phyloP scores from a whole-genome alignment of 352 stramenopile genomes.

The Pythium sukuiense region DNA sequence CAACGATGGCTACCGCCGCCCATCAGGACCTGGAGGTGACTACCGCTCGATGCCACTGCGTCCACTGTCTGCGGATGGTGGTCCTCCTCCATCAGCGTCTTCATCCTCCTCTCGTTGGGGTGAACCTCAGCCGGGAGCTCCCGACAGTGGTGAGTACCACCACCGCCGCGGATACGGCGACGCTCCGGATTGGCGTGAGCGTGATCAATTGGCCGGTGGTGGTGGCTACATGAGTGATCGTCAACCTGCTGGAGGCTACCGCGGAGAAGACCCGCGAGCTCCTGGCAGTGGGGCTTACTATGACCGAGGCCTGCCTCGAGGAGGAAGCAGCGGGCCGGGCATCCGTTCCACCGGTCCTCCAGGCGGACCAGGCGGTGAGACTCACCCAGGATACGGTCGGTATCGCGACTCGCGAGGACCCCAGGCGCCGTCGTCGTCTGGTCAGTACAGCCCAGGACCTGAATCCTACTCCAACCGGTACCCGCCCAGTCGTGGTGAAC shows the following conservation, averaged over 20 bases:
- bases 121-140: constrained; percentile 5
- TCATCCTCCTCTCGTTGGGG: constrained; percentile 20
- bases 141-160: constrained; percentile 14
- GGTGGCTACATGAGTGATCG: constrained; percentile 21
- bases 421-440: not conserved
- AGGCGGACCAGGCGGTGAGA: constrained; percentile 5
- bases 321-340: constrained; percentile 2
- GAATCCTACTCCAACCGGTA: constrained; percentile 28
- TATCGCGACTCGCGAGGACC: constrained; percentile 26
- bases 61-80: constrained; percentile 15
- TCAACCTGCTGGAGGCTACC: constrained; percentile 9
- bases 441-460: constrained; percentile 25
- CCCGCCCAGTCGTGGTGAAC: constrained; percentile 16
- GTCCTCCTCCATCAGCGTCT: not conserved
- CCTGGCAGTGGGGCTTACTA: constrained; percentile 24
- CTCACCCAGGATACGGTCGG: constrained; percentile 12
- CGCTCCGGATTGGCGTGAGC: constrained; percentile 22
- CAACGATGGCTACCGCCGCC: constrained; percentile 23
- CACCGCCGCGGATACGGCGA: constrained; percentile 21
- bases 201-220: constrained; percentile 17
- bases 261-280: constrained; percentile 15
- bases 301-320: constrained; percentile 18
- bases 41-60: constrained; percentile 26
- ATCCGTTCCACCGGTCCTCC: constrained; percentile 3
- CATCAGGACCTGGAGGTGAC: not conserved